These are phyloP conservation scores for Fusarium sp. DNA, from an alignment of 2,329 filamentous ascomycete genomes.

Conservation along the genomic window DNA sequence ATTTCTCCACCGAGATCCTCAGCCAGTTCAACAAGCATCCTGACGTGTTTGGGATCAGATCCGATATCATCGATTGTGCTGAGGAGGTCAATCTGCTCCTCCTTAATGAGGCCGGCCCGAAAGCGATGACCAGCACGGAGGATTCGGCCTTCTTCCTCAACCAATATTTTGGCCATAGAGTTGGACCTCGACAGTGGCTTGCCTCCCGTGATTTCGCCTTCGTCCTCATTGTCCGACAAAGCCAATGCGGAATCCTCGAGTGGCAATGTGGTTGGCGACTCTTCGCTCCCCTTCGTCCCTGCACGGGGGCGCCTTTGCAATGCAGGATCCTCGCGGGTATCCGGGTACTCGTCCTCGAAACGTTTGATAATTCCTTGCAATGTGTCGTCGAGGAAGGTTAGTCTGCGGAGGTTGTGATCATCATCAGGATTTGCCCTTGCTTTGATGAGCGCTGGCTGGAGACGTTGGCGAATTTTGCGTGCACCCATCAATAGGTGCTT, in stretches of 20 bases:
- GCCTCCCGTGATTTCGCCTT: slow-evolving; percentile 54
- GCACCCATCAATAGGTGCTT: slow-evolving; percentile 89
- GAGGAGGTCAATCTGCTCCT: slow-evolving; percentile 61
- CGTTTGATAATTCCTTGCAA: slow-evolving; percentile 91
- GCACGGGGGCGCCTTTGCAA: slow-evolving; percentile 18
- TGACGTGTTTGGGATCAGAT: slow-evolving; percentile 59
- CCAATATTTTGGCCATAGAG: slow-evolving; percentile 63
- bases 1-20: slow-evolving; percentile 70
- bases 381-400: slow-evolving; percentile 88
- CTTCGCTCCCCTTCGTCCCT: slow-evolving; percentile 27
- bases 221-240: slow-evolving; percentile 60
- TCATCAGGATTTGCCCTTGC: slow-evolving; percentile 74
- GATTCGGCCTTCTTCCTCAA: slow-evolving; percentile 65
- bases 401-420: slow-evolving; percentile 80
- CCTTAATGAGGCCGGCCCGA: slow-evolving; percentile 61
- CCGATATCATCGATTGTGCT: slow-evolving; percentile 59
- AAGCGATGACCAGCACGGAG: slow-evolving; percentile 66
- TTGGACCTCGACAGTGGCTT: slow-evolving; percentile 59
- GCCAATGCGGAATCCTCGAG: slow-evolving; percentile 49
- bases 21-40: slow-evolving; percentile 68
- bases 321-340: slow-evolving; percentile 68
- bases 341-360: slow-evolving; percentile 96
- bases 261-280: slow-evolving; percentile 36
- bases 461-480: slow-evolving; percentile 82
- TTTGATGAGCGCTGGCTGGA: slow-evolving; percentile 84